Conservation (phyloP, 805 yeast species). For the Saturnispora saitoi region DNA sequence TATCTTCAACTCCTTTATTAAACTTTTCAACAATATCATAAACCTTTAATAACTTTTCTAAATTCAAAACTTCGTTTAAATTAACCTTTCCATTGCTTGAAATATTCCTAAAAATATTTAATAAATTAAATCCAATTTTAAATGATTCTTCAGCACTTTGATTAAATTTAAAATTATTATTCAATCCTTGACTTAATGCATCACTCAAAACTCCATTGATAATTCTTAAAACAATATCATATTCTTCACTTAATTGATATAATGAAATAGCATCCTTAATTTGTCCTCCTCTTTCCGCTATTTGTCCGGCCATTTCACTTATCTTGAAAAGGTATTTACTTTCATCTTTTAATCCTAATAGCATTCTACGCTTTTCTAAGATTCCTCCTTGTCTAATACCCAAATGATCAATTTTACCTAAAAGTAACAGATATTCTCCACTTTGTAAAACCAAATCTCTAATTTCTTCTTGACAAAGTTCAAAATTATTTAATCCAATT, state of each 20-base stretch:
- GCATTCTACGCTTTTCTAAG: constrained; percentile 64
- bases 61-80: constrained; percentile 49
- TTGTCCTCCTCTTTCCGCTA: constrained; percentile 89
- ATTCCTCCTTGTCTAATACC: constrained; percentile 78
- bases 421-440: constrained; percentile 67
- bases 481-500: constrained; percentile 49
- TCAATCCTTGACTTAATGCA: constrained; percentile 4
- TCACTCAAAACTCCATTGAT: constrained; percentile 76
- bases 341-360: constrained; percentile 52
- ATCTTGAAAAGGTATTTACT: constrained; percentile 58
- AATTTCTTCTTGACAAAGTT: constrained; percentile 66
- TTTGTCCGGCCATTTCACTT: constrained; percentile 75
- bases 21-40: constrained; percentile 66
- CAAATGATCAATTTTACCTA: constrained; percentile 75
- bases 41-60: constrained; percentile 54
- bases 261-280: constrained; percentile 74
- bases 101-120: constrained; percentile 21
- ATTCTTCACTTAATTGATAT: constrained; percentile 83
- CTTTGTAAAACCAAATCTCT: constrained; percentile 81
- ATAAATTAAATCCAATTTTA: constrained; percentile 36
- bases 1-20: constrained; percentile 32
- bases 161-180: background rate
- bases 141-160: constrained; percentile 41
- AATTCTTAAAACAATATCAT: constrained; percentile 66
- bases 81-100: background rate